phyloP scores from a whole-genome alignment of 768 basidiomycete genomes.

The Neoboletus brunneissimus region DNA sequence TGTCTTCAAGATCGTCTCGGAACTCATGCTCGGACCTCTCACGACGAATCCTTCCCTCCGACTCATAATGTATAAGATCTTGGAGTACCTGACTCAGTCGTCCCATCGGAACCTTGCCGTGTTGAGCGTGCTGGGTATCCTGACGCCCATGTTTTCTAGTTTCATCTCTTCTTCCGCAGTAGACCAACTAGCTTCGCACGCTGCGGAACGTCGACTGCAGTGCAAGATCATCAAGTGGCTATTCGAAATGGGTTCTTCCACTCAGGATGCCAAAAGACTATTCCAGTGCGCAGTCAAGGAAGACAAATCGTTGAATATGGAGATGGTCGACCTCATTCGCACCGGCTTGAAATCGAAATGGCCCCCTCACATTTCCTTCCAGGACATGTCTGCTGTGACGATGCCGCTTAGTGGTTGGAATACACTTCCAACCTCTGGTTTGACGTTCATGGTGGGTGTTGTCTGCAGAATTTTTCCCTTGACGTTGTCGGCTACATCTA shows the following conservation, averaged over 20 bases:
- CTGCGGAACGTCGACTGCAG: conserved; percentile 49
- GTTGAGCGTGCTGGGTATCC: conserved; percentile 57
- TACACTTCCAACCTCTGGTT: conserved; percentile 57
- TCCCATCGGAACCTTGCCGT: conserved; percentile 72
- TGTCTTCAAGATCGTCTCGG: conserved; percentile 61
- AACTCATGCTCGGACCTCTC: conserved; percentile 38
- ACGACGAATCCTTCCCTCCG: conserved; percentile 42
- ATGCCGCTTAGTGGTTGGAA: conserved; percentile 47
- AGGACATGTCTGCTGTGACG: conserved; percentile 50
- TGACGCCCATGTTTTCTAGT: conserved; percentile 44
- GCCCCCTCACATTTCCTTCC: conserved; percentile 76
- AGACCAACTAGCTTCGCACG: conserved; percentile 7
- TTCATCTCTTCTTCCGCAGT: conserved; percentile 23
- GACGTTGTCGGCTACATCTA: background rate
- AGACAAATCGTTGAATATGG: conserved; percentile 53
- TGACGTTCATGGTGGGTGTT: conserved; percentile 65
- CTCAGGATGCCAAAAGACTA: conserved; percentile 59
- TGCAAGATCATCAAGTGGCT: conserved; percentile 65
- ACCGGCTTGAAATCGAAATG: conserved; percentile 71
- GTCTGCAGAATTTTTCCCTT: background rate
- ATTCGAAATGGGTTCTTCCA: conserved; percentile 71
- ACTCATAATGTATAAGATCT: conserved; percentile 53
- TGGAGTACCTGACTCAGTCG: conserved; percentile 58
- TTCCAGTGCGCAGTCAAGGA: conserved; percentile 55
- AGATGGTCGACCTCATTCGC: conserved; percentile 68